Conservation (phyloP, 164 flowering plant species). For the Macadamia integrifolia region DNA sequence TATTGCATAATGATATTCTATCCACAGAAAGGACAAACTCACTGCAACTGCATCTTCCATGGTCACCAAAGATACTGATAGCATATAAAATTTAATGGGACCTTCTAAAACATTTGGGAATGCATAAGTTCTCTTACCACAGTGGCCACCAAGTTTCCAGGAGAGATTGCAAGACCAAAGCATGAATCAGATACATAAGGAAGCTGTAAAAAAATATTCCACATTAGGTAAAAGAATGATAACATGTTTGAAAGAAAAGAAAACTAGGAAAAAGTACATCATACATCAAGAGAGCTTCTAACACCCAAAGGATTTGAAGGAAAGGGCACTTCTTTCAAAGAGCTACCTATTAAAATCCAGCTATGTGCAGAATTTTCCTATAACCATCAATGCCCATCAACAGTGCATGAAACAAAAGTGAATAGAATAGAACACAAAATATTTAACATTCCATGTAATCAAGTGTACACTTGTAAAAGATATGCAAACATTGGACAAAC, state of each 20-base stretch:
- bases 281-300: slow-evolving; percentile 52
- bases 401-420: neutral
- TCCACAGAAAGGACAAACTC: neutral
- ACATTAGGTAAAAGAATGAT: slow-evolving; percentile 6
- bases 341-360: slow-evolving; percentile 51
- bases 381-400: neutral
- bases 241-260: neutral
- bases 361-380: slow-evolving; percentile 69
- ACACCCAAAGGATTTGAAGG: slow-evolving; percentile 52
- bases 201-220: slow-evolving; percentile 40
- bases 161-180: slow-evolving; percentile 73
- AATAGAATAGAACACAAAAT: neutral
- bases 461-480: neutral
- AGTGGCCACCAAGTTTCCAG: slow-evolving; percentile 80
- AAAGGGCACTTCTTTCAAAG: slow-evolving; percentile 48
- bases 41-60: neutral
- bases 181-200: slow-evolving; percentile 61
- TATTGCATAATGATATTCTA: neutral
- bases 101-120: neutral
- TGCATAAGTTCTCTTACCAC: slow-evolving; percentile 40
- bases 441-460: neutral
- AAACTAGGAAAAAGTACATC: slow-evolving; percentile 14
- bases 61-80: no score
- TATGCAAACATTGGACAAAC: neutral
- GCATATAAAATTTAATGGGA: neutral